A percentile compares a stretch with the other conserved stretches of the same genome.
Conservation (phyloP, 2,329 filamentous ascomycete genomes). For the Geosmithia putterillii region DNA sequence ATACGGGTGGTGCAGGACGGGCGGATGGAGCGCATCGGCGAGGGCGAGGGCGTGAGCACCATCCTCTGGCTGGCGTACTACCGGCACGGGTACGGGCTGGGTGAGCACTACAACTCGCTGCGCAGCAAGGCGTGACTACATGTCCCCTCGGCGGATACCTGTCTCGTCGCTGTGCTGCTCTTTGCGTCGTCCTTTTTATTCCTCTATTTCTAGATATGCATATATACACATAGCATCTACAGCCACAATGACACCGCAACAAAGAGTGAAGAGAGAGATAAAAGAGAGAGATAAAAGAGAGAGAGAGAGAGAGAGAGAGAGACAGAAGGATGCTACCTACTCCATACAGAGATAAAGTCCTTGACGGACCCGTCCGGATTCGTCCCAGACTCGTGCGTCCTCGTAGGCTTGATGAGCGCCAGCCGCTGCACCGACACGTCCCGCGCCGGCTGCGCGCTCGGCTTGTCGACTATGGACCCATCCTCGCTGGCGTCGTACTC, state of each 20-base stretch:
- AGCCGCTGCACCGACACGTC: conserved; percentile 26
- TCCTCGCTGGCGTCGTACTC: conserved; percentile 38
- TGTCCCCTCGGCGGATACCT: not conserved
- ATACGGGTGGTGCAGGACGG: conserved; percentile 84
- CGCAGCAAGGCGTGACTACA: conserved; percentile 19
- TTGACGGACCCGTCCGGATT: conserved; percentile 29
- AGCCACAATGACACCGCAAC: too few relatives aligned
- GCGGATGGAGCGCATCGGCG: conserved; percentile 59
- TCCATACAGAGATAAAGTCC: conserved; percentile 45
- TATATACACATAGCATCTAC: not conserved
- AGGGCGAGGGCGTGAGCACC: conserved; percentile 32
- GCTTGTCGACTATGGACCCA: conserved; percentile 27
- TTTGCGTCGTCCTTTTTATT: conserved; percentile 1
- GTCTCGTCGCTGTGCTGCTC: not conserved
- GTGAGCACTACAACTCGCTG: conserved; percentile 95
- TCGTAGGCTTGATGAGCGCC: conserved; percentile 34
- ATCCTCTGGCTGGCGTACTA: conserved; percentile 86
- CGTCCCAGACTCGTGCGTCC: conserved; percentile 35
- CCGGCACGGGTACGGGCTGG: conserved; percentile 81
- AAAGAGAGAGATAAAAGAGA: too few relatives aligned
- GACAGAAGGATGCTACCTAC: conserved; percentile 10
- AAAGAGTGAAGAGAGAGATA: too few relatives aligned
- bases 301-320: not conserved
- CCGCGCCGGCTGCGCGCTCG: conserved; percentile 22
- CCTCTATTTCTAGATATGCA: not conserved